Evolutionary conservation across 2,329 filamentous ascomycete species (phyloP).

Genomic region (Penicillium crustosum): DNA sequence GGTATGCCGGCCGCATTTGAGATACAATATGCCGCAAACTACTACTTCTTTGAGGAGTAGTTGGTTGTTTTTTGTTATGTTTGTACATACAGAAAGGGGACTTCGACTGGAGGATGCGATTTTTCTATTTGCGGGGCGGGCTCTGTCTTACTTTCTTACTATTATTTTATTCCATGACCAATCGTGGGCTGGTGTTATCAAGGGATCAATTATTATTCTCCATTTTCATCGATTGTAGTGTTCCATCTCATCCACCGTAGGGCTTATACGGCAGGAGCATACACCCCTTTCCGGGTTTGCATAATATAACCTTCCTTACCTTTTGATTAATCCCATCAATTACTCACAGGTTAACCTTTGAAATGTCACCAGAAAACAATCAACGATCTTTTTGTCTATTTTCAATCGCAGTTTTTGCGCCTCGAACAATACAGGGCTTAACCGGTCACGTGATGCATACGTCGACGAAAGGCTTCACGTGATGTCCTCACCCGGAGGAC

Average conservation of each 20-base stretch:
- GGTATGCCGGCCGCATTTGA: conserved; percentile 64
- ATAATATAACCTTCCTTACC: background rate
- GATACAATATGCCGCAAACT: conserved; percentile 81
- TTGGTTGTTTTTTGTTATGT: background rate
- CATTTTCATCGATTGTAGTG: background rate
- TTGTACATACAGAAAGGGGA: conserved; percentile 18
- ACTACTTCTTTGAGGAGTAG: conserved; percentile 57
- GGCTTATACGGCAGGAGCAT: background rate
- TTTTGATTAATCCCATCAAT: background rate
- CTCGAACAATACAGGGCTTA: conserved; percentile 22
- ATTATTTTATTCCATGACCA: background rate
- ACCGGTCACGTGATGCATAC: conserved; percentile 32
- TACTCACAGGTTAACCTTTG: background rate
- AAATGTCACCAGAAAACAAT: background rate
- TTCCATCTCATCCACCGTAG: background rate
- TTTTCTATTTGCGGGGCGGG: conserved; percentile 9
- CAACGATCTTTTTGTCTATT: background rate
- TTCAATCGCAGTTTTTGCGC: background rate
- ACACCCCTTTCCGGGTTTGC: background rate
- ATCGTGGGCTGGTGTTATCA: background rate
- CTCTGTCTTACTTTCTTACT: conserved; percentile 9
- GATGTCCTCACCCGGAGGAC: conserved; percentile 22
- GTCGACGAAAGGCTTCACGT: conserved; percentile 19
- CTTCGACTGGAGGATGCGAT: conserved; percentile 7
- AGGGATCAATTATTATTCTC: background rate